Conservation (phyloP, 73 alveolate genomes). For the Paraurostyla sp. region DNA sequence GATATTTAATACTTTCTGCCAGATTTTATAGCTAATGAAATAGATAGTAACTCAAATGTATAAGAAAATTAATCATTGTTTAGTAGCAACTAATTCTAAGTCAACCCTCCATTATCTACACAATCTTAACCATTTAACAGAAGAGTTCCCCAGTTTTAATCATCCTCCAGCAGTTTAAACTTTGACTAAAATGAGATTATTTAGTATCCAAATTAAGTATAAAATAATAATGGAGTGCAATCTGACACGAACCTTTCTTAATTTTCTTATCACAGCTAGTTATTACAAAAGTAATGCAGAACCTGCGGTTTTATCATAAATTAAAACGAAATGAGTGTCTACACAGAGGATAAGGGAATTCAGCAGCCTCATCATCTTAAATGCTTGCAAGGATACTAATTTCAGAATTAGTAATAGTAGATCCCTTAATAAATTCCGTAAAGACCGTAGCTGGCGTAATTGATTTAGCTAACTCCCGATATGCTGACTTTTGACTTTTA, state of each 20-base stretch:
- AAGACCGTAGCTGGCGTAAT: background rate
- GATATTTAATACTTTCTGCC: background rate
- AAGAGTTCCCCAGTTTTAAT: background rate
- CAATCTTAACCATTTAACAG: background rate
- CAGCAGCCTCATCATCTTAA: background rate
- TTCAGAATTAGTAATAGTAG: background rate
- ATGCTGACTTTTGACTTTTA: conserved; percentile 57
- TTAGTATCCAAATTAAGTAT: too few relatives aligned
- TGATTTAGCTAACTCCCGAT: conserved; percentile 24
- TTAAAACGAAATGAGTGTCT: background rate
- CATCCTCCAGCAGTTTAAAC: too few relatives aligned
- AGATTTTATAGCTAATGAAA: background rate
- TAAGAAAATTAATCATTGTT: background rate
- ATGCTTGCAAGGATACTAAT: conserved; percentile 26
- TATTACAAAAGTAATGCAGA: background rate
- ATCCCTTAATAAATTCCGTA: background rate
- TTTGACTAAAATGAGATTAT: too few relatives aligned
- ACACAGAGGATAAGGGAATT: background rate
- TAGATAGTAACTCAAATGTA: background rate
- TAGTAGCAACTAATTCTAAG: background rate
- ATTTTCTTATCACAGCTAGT: too few relatives aligned
- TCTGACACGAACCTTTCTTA: too few relatives aligned
- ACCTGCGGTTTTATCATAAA: background rate
- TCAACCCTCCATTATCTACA: background rate
- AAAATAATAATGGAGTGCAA: too few relatives aligned